Evolutionary conservation across 2,329 filamentous ascomycete species (phyloP).

Genomic region (Fusarium compactum): DNA sequence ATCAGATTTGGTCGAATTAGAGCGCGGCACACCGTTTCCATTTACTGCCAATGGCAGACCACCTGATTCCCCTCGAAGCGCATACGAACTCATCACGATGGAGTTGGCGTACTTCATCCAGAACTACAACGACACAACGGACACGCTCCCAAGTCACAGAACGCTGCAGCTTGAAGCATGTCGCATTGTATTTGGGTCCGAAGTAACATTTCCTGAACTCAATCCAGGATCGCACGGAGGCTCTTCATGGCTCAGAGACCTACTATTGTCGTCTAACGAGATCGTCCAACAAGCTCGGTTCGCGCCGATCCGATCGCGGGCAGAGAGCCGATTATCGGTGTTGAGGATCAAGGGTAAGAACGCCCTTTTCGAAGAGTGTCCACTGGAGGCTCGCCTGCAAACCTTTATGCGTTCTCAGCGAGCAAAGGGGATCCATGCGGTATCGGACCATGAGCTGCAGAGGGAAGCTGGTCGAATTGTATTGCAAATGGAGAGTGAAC

Average conservation of each 20-base stretch:
- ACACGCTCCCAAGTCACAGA: conserved; percentile 26
- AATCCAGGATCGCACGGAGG: conserved; percentile 10
- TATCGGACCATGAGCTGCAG: conserved; percentile 16
- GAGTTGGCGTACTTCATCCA: conserved; percentile 41
- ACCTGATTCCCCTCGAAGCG: conserved; percentile 36
- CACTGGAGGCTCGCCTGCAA: conserved; percentile 25
- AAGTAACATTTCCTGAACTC: conserved; percentile 24
- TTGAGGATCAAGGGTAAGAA: conserved; percentile 35
- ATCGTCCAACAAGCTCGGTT: conserved; percentile 29
- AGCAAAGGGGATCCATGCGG: background rate
- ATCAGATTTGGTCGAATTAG: conserved; percentile 39
- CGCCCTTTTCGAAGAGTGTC: conserved; percentile 31
- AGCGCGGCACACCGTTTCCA: conserved; percentile 34
- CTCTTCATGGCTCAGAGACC: conserved; percentile 30
- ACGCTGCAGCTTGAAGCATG: conserved; percentile 34
- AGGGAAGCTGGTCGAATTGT: conserved; percentile 28
- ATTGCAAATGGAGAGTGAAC: conserved; percentile 28
- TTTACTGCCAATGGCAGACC: conserved; percentile 34
- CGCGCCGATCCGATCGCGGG: conserved; percentile 22
- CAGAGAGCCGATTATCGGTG: conserved; percentile 24
- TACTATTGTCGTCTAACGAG: conserved; percentile 21
- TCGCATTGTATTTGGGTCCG: conserved; percentile 40
- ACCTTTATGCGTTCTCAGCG: conserved; percentile 2
- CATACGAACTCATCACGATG: conserved; percentile 40
- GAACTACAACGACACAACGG: conserved; percentile 24